Evolutionary conservation across 768 basidiomycete genomes (phyloP), one percentile per base, ranked within the genome.

Genomic region (Trametopsis cervina): DNA sequence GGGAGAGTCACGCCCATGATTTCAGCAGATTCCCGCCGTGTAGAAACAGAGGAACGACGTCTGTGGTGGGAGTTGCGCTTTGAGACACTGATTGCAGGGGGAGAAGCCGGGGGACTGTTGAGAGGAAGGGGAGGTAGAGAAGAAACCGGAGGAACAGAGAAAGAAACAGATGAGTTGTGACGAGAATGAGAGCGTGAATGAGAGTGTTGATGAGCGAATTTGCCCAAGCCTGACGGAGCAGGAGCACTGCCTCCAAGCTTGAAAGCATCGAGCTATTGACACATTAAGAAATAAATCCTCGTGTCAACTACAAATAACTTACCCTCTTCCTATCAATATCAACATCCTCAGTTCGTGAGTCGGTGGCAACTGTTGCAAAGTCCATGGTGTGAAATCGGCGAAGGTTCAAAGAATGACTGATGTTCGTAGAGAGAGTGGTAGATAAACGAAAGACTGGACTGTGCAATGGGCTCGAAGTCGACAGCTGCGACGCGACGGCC

Each of bases 21-120:
- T 58, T 94, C 92, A 15, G 89, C 85, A 17, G 89, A 92, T 69
- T 95, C 92, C 55, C 76, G 77, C 52, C 90, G 83, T 35, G 91
- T 94, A 9, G 92, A 90, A 22, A 95, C 89, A 21, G 88, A 90
- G 1, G 90, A 91, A 36, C 80, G 79, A 41, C 92, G 87, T 12
- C 80, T 76, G 57, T 94, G 92, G 57, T 90, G 89, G 0, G 91
- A 93, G 50, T 76, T 76, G 55, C 81, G 84, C 57, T 81, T 84
- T 22, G 75, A 27, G 22, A 56, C 58, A 41, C 57, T 55, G 7
- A 50, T 46, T 18, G 55, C 52, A 39, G 57, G 60, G 56, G 47
- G 59, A 22, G 72, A 63, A 57, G 74, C 54, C 38, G 62, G 51
- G 47, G 64, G 61, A 23, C 72, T 63, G 33, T 74, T 67, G 21